Base-by-base conservation (phyloP, 1,284 basidiomycete genomes). In the Trametes sp. region DNA sequence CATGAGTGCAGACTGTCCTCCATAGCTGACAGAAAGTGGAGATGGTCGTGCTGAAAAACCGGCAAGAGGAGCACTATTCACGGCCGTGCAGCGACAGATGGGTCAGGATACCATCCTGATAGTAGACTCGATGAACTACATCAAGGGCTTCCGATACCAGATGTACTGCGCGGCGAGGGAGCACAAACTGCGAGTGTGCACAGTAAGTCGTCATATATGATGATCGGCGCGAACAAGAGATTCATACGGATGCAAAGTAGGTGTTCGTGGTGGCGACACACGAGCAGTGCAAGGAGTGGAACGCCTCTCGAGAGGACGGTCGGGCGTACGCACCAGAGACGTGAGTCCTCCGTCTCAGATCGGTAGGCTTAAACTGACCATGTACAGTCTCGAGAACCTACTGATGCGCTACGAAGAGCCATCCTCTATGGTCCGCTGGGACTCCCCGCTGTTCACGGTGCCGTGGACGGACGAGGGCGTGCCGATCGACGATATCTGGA, bases 81-180 rank as follows among this genome's bases (percentile, higher is more conserved):
- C 95, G 0, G 88, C 92, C 0, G 84, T 96, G 51, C 94, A 92
- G 67, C 85, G 97, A 19, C 82, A 87, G 29, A 82, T 98, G 67
- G 84, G 83, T 24, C 77, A 80, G 35, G 88, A 92, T 68, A 92
- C 87, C 0, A 87, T 98, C 69, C 84, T 97, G 54, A 93, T 99
- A 66, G 86, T 96, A 60, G 97, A 99, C 70, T 88, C 90, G 8
- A 86, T 94, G 68, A 97, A 98, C 73, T 98, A 99, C 77, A 98
- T 98, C 84, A 98, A 99, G 75, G 92, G 94, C 8, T 98, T 96
- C 73, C 87, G 97, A 41, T 99, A 99, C 76, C 97, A 99, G 78
- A 90, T 98, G 78, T 98, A 98, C 78, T 98, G 96, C 73, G 94
- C 94, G 0, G 96, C 96, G 4, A 82, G 96, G 50, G 97, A 98